Percentiles rank a stretch among this genome's conserved stretches.
Conservation (phyloP, 768 basidiomycete species). For the Psilocybe cubensis region DNA sequence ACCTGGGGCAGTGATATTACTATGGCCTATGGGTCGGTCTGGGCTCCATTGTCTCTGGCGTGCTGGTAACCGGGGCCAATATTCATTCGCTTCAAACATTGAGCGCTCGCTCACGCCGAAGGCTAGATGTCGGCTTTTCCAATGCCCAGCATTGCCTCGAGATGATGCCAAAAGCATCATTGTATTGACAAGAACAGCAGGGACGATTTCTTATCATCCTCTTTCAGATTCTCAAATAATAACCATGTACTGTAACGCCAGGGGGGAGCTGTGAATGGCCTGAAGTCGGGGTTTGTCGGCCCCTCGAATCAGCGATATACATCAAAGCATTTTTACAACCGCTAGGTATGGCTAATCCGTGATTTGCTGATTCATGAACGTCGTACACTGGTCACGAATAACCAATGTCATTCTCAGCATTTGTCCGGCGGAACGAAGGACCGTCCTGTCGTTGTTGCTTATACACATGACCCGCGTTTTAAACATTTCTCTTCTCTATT, state of each 20-base stretch:
- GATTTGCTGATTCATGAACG: background rate
- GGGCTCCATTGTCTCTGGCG: background rate
- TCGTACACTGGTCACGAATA: too few species aligned
- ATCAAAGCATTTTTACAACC: background rate
- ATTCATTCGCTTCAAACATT: too few species aligned
- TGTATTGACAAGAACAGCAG: background rate
- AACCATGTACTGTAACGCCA: too few species aligned
- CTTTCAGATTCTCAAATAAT: too few species aligned
- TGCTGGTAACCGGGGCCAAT: background rate
- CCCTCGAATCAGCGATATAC: background rate
- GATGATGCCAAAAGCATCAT: background rate
- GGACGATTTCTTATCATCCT: background rate
- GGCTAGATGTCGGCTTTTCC: background rate
- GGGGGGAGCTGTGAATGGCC: too few species aligned
- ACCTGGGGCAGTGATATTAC: background rate
- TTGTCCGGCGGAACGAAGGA: too few species aligned
- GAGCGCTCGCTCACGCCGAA: background rate
- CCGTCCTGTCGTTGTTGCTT: too few species aligned
- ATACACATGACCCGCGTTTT: too few species aligned
- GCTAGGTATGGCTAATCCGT: background rate
- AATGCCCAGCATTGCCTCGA: too few species aligned
- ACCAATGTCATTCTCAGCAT: too few species aligned
- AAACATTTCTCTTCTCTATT: too few species aligned
- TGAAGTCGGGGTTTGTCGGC: too few species aligned
- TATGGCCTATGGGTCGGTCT: background rate